Conservation (phyloP, 768 basidiomycete species). For the Boletales sp. region DNA sequence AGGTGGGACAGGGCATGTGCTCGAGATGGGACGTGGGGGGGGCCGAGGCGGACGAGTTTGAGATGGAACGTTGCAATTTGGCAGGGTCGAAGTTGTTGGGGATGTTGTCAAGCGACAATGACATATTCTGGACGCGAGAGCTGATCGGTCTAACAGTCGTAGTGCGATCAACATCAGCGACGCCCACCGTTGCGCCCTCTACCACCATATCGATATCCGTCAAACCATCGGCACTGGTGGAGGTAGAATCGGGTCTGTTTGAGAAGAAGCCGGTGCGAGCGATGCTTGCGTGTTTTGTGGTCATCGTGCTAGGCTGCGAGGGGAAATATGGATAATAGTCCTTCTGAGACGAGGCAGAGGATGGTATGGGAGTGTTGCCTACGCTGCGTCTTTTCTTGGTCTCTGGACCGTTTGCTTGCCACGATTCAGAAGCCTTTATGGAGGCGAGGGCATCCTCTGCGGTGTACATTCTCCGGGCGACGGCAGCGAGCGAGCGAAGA, state of each 20-base stretch:
- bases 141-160: conserved; percentile 22
- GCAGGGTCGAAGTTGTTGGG: conserved; percentile 36
- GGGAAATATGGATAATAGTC: conserved; percentile 7
- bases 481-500: conserved; percentile 45
- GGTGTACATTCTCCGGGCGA: conserved; percentile 52
- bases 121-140: conserved; percentile 38
- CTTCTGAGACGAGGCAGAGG: conserved; percentile 26
- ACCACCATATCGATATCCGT: conserved; percentile 29
- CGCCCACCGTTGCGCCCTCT: conserved; percentile 26
- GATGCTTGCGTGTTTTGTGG: conserved; percentile 11
- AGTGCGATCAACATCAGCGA: conserved; percentile 20
- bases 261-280: conserved; percentile 21
- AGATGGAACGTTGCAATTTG: conserved; percentile 29
- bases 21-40: conserved; percentile 41
- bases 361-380: conserved; percentile 36
- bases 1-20: conserved; percentile 50
- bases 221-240: conserved; percentile 7
- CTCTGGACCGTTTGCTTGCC: conserved; percentile 35
- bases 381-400: conserved; percentile 44
- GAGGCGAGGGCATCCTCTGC: conserved; percentile 47
- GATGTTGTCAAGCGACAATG: conserved; percentile 52
- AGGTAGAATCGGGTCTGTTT: conserved; percentile 19
- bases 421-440: conserved; percentile 37
- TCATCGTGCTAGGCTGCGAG: conserved; percentile 26
- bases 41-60: conserved; percentile 39